Percentiles rank a stretch among this genome's conserved stretches.
Evolutionary conservation across 257 asterid species (phyloP).

Genomic region (Cynanchum wilfordii): DNA sequence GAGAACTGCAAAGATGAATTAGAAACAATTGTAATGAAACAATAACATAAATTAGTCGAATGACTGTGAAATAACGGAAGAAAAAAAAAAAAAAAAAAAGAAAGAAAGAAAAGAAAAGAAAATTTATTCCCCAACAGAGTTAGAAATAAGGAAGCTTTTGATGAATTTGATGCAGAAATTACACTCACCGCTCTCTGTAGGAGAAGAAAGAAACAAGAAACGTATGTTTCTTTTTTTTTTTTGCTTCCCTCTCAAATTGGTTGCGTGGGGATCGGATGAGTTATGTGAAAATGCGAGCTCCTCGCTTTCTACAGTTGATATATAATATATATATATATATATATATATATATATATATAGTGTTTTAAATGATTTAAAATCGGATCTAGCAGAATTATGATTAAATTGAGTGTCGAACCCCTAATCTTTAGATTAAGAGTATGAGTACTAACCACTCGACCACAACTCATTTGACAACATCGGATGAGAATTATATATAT

Average conservation of each 20-base stretch:
- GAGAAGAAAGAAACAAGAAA: not conserved
- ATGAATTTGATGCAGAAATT: not conserved
- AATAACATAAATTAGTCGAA: not conserved
- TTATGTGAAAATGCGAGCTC: not conserved
- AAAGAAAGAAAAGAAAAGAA: not conserved
- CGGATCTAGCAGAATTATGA: too few species aligned
- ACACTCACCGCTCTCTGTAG: not conserved
- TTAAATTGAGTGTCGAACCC: too few species aligned
- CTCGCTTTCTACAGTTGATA: not conserved
- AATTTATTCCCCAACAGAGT: not conserved
- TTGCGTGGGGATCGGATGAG: not conserved
- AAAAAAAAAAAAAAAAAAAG: not conserved
- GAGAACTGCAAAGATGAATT: not conserved
- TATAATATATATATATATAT: too few species aligned
- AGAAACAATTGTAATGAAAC: not conserved
- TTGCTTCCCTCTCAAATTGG: not conserved
- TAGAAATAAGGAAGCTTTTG: not conserved
- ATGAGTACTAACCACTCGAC: too few species aligned
- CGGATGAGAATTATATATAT: too few species aligned
- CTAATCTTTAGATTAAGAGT: too few species aligned
- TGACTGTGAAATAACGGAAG: not conserved
- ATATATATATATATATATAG: too few species aligned
- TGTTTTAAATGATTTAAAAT: too few species aligned
- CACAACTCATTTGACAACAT: too few species aligned
- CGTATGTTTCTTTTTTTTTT: not conserved